Evolutionary conservation across 1,139 yeast species (phyloP), one percentile per base, ranked within the genome.

Genomic region (Debaryomyces sp.): DNA sequence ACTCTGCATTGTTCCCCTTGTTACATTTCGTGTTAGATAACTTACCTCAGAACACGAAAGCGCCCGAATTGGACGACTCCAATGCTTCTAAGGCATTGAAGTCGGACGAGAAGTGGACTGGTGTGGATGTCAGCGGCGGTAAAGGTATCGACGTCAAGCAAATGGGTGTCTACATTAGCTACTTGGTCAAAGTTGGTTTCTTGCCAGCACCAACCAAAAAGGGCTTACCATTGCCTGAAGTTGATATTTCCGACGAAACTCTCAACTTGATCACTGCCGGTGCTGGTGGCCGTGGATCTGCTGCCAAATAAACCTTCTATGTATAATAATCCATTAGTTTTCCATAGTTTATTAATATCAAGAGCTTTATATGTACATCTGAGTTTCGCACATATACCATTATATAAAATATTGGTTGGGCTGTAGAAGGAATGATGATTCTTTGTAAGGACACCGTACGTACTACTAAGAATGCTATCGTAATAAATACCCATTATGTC

Each of bases 1-100:
- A 90, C 57, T 87, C 86, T 56, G 98, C 99, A 0, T 77, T 94
- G 55, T 94, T 84, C 76, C 99, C 99, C 53, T 77, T 94, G 60
- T 77, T 94, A 57, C 99, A 94, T 70, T 89, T 94, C 73, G 98
- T 92, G 10, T 78, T 94, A 57, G 99, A 91, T 61, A 86, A 92
- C 64, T 80, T 94, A 60, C 97, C 97, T 6, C 87, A 86, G 54
- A 86, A 85, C 64, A 89, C 97, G 42, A 88, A 86, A 68, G 98
- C 99, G 7, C 98, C 99, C 3, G 97, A 92, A 66, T 78, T 94
- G 58, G 97, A 91, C 63, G 99, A 94, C 59, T 50, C 79, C 5
- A 92, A 94, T 63, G 89, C 99, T 0, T 78, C 77, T n/a, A 66
- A 66, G 24, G 80, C 95, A 0, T 81, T 94, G 62, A 72, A 69